A percentile compares a stretch with the other conserved stretches of the same genome.
Evolutionary conservation across 306 rosid species (phyloP).

Genomic region (Ormosia emarginata): DNA sequence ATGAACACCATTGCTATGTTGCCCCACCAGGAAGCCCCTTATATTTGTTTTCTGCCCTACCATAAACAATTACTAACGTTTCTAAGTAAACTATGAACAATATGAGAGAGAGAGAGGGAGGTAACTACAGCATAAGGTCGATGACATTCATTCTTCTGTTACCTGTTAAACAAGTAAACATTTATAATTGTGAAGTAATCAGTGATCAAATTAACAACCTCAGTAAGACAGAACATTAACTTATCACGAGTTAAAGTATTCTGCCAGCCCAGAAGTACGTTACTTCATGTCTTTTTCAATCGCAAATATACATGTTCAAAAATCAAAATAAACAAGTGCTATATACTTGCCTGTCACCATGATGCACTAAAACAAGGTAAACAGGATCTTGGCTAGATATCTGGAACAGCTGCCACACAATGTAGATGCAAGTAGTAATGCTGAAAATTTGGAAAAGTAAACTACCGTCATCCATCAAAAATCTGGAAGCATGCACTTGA

Average conservation of each 20-base stretch:
- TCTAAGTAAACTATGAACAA: constrained; percentile 20
- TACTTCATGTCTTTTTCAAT: not conserved
- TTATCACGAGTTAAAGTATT: not conserved
- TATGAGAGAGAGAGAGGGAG: constrained; percentile 7
- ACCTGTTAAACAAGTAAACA: not conserved
- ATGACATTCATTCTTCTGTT: not conserved
- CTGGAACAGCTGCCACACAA: constrained; percentile 57
- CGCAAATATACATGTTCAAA: not conserved
- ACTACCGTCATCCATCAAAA: constrained; percentile 16
- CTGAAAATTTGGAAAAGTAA: constrained; percentile 38
- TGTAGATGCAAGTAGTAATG: constrained; percentile 53
- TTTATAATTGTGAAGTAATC: not conserved
- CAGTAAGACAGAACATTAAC: not conserved
- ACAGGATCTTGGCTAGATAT: constrained; percentile 65
- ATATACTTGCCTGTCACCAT: constrained; percentile 60
- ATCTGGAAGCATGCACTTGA: not conserved
- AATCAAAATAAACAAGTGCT: not conserved
- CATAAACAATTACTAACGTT: constrained; percentile 25
- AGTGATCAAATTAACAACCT: not conserved
- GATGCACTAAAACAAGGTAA: constrained; percentile 50
- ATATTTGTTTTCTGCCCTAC: constrained; percentile 71
- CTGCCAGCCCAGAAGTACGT: not conserved
- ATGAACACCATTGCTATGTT: constrained; percentile 22
- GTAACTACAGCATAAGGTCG: not conserved
- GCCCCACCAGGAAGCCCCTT: constrained; percentile 38